Percentiles rank a stretch among this genome's conserved stretches.
These are phyloP conservation scores for Rosa persica DNA, from an alignment of 306 rosid genomes.

Conservation along the genomic window DNA sequence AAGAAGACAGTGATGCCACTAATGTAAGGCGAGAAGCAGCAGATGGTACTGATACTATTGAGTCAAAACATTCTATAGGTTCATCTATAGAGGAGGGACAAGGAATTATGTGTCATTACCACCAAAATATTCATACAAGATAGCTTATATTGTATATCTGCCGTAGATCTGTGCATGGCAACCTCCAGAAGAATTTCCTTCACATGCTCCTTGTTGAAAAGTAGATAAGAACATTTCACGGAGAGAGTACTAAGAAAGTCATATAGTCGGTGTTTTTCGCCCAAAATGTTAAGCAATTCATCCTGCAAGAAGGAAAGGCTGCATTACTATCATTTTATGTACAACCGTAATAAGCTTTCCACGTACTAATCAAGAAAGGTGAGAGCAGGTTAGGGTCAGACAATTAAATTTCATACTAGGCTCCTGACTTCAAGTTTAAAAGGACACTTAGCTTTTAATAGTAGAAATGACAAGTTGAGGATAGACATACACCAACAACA, in stretches of 20 bases:
- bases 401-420: background rate
- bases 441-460: slow-evolving; percentile 6
- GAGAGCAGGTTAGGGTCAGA: background rate
- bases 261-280: slow-evolving; percentile 82
- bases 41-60: background rate
- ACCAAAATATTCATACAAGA: slow-evolving; percentile 80
- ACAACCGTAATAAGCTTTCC: slow-evolving; percentile 24
- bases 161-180: slow-evolving; percentile 54
- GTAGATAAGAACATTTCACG: slow-evolving; percentile 80
- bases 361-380: slow-evolving; percentile 13
- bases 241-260: slow-evolving; percentile 72
- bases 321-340: slow-evolving; percentile 22
- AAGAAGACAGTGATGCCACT: background rate
- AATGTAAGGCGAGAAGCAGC: background rate
- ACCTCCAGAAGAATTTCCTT: slow-evolving; percentile 70
- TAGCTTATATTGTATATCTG: slow-evolving; percentile 39
- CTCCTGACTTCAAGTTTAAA: background rate
- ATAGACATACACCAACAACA: no score
- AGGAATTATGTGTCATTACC: slow-evolving; percentile 54
- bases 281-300: slow-evolving; percentile 83
- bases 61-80: background rate
- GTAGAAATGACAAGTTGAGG: background rate
- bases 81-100: slow-evolving; percentile 10
- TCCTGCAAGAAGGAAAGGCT: slow-evolving; percentile 50
- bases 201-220: slow-evolving; percentile 93